phyloP scores from a whole-genome alignment of 2,329 filamentous ascomycete genomes.

The Catunica adiposa region DNA sequence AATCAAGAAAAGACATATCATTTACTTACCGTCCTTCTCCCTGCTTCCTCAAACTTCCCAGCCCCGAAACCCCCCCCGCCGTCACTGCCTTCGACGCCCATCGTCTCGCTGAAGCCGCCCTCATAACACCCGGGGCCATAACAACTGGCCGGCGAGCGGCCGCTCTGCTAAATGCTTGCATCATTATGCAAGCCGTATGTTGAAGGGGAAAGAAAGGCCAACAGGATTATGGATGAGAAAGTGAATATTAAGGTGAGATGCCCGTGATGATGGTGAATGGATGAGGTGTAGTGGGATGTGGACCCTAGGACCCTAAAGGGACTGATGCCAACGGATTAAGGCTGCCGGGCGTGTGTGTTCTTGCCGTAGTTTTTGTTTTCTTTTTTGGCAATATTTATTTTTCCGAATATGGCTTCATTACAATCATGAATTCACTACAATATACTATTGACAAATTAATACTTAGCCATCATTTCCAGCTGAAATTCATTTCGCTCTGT shows the following conservation, averaged over 20 bases:
- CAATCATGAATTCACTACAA: no score
- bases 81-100: slow-evolving; percentile 1
- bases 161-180: slow-evolving; percentile 12
- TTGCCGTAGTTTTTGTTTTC: background rate
- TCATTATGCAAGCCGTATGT: background rate
- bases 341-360: no score
- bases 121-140: background rate
- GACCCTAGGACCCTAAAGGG: no score
- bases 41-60: slow-evolving; percentile 1
- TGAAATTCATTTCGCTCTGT: no score
- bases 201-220: background rate
- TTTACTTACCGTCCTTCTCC: slow-evolving; percentile 8
- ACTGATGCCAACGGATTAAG: no score
- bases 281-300: no score
- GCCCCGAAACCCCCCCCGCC: background rate
- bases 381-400: no score
- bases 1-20: background rate
- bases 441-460: no score
- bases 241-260: no score
- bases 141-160: background rate
- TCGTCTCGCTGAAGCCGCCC: background rate
- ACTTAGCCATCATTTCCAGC: no score
- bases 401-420: no score
- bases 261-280: no score
- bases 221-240: background rate